A percentile compares a stretch with the other conserved stretches of the same genome.
phyloP scores from a whole-genome alignment of 83 land plant genomes.

The Thuja plicata region DNA sequence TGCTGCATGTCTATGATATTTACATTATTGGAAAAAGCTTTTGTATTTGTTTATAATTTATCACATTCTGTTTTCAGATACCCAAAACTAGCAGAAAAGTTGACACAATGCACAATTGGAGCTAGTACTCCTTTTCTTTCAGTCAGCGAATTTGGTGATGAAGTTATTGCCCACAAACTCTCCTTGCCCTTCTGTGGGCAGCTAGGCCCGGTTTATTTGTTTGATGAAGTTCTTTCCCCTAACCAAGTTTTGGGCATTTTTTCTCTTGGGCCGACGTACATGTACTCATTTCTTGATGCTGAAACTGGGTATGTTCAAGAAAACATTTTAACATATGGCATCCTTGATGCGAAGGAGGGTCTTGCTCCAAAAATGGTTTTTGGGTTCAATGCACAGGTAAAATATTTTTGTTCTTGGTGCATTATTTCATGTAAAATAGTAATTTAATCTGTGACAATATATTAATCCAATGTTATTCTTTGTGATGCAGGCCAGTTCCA shows the following conservation, averaged over 20 bases:
- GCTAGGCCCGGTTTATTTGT: slow-evolving; percentile 88
- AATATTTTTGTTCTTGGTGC: not conserved
- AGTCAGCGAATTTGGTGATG: slow-evolving; percentile 29
- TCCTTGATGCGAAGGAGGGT: slow-evolving; percentile 85
- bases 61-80: slow-evolving; percentile 48
- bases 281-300: slow-evolving; percentile 85
- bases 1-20: not conserved
- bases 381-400: slow-evolving; percentile 96
- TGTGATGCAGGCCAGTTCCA: slow-evolving; percentile 76
- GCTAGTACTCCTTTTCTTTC: slow-evolving; percentile 32
- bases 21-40: not conserved
- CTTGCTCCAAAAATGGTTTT: slow-evolving; percentile 86
- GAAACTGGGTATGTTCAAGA: slow-evolving; percentile 51
- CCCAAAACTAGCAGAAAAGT: slow-evolving; percentile 68
- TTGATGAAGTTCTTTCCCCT: slow-evolving; percentile 73
- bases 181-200: slow-evolving; percentile 81
- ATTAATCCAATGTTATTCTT: slow-evolving; percentile 13
- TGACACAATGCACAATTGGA: slow-evolving; percentile 78
- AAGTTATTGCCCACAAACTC: slow-evolving; percentile 24
- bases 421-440: not conserved
- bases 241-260: slow-evolving; percentile 72
- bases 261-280: slow-evolving; percentile 85
- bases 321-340: slow-evolving; percentile 38
- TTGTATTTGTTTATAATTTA: slow-evolving; percentile 1
- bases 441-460: not conserved